These are phyloP conservation scores for Jaapia argillacea DNA, from an alignment of 768 basidiomycete species.

Conservation along the genomic window DNA sequence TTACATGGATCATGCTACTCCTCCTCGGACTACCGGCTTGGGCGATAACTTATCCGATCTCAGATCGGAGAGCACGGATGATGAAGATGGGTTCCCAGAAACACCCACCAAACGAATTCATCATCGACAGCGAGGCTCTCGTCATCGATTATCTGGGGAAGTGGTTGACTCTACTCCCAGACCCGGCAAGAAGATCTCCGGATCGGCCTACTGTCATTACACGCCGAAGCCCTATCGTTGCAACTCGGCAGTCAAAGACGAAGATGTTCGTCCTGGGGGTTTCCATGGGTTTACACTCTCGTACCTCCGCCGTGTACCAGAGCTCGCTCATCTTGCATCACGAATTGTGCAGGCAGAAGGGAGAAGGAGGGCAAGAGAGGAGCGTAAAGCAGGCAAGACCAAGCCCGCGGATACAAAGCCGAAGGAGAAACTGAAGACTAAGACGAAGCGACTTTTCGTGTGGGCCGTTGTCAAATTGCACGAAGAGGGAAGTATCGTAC, in stretches of 20 bases:
- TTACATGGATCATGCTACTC: slow-evolving; percentile 56
- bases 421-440: slow-evolving; percentile 21
- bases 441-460: slow-evolving; percentile 60
- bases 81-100: slow-evolving; percentile 4
- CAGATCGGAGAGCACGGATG: no score
- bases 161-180: neutral
- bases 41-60: no score
- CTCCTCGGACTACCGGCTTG: slow-evolving; percentile 1
- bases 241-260: neutral
- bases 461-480: slow-evolving; percentile 55
- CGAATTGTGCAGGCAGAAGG: slow-evolving; percentile 55
- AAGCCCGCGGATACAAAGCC: slow-evolving; percentile 3
- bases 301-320: slow-evolving; percentile 69
- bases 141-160: neutral
- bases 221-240: no score
- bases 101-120: slow-evolving; percentile 5
- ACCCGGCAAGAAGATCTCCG: no score
- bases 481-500: slow-evolving; percentile 62
- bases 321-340: slow-evolving; percentile 51
- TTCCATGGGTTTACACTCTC: slow-evolving; percentile 62
- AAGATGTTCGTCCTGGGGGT: no score
- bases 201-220: no score
- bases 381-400: slow-evolving; percentile 9
- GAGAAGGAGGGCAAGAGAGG: slow-evolving; percentile 31
- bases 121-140: neutral